Conservation (phyloP, 768 basidiomycete genomes). For the Stropharia rugosoannulata region DNA sequence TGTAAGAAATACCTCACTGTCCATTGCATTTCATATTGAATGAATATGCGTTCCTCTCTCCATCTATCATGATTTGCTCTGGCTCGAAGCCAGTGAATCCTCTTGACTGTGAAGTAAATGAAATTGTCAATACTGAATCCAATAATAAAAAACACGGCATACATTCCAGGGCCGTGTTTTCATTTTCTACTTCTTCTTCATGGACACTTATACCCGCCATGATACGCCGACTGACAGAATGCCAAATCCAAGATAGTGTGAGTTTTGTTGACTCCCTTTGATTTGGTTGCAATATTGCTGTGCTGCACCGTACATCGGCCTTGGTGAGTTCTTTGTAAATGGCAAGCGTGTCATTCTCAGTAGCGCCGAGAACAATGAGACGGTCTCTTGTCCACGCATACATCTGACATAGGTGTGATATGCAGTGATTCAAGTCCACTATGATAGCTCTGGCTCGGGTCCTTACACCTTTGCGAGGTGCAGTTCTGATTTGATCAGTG, state of each 20-base stretch:
- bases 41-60: conserved; percentile 10
- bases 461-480: background rate
- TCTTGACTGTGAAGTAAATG: conserved; percentile 4
- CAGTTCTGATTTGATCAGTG: background rate
- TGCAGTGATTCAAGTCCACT: background rate
- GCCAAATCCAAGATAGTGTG: conserved; percentile 15
- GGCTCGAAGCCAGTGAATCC: conserved; percentile 18
- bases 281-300: conserved; percentile 12
- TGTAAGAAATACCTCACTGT: background rate
- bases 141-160: background rate
- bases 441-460: background rate
- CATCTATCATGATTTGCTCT: conserved; percentile 9
- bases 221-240: background rate
- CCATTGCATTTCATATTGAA: background rate
- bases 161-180: conserved; percentile 5
- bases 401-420: background rate
- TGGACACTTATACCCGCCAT: background rate
- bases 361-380: background rate
- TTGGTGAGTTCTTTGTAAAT: background rate
- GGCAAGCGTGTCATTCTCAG: background rate
- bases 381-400: background rate
- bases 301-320: conserved; percentile 13
- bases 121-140: too few relatives aligned
- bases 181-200: background rate
- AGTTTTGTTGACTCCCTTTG: conserved; percentile 1